Evolutionary conservation across 495 filamentous ascomycete genomes (phyloP).

Genomic region (Clavariopsis aquatica): DNA sequence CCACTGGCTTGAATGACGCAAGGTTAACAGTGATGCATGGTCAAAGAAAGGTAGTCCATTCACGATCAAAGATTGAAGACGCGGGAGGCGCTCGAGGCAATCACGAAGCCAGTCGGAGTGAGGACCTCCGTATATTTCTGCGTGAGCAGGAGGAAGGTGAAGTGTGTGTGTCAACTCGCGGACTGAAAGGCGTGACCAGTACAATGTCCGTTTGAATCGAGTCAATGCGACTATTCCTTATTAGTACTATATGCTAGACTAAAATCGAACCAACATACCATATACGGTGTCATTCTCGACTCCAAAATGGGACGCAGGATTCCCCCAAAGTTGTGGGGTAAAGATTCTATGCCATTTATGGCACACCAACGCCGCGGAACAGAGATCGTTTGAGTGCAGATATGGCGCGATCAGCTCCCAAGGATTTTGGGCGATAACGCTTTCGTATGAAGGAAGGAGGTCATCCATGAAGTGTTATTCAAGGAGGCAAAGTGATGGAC

Average conservation of each 20-base stretch:
- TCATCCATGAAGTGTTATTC: conserved; percentile 48
- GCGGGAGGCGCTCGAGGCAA: conserved; percentile 60
- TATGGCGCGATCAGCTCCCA: conserved; percentile 66
- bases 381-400: conserved; percentile 60
- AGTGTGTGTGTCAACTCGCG: conserved; percentile 63
- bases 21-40: conserved; percentile 58
- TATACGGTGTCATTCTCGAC: conserved; percentile 65
- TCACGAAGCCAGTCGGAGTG: conserved; percentile 64
- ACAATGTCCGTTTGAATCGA: conserved; percentile 61
- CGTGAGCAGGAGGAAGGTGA: conserved; percentile 65
- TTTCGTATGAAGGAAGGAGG: conserved; percentile 62
- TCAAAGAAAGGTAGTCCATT: conserved; percentile 65
- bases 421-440: conserved; percentile 58
- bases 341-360: conserved; percentile 62
- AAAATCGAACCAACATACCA: conserved; percentile 7
- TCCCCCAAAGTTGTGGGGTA: conserved; percentile 64
- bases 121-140: conserved; percentile 65
- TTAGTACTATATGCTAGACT: background rate
- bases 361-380: conserved; percentile 60
- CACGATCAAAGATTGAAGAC: conserved; percentile 62
- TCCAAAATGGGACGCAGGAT: conserved; percentile 65
- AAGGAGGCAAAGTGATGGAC: too few species aligned
- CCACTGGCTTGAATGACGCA: conserved; percentile 43
- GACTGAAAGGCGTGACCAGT: conserved; percentile 56
- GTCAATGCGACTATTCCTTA: conserved; percentile 57